Conservation (phyloP, 2,329 filamentous ascomycete genomes). For the Cladosporium sp. region DNA sequence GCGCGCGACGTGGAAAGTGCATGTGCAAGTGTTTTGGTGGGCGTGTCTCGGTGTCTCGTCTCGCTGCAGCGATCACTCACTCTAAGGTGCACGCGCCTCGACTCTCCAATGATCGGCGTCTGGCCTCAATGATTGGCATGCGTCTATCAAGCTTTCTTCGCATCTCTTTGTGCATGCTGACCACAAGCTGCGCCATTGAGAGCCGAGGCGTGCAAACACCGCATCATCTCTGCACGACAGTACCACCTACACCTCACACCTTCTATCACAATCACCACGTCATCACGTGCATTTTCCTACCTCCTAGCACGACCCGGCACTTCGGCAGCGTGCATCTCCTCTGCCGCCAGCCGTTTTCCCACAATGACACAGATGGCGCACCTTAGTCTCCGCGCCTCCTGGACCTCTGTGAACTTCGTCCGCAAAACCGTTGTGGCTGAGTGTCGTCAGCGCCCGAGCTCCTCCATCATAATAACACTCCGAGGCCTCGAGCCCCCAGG, state of each 20-base stretch:
- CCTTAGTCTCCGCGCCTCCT: background rate
- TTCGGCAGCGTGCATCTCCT: background rate
- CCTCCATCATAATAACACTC: background rate
- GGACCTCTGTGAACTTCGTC: background rate
- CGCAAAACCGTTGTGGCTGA: slow-evolving; percentile 8
- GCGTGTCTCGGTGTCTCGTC: slow-evolving; percentile 1
- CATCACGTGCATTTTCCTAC: background rate
- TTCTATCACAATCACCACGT: background rate
- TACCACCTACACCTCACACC: background rate
- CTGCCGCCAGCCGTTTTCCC: background rate
- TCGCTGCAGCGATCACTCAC: slow-evolving; percentile 7
- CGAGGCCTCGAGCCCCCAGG: background rate
- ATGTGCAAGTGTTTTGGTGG: background rate
- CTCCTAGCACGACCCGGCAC: background rate
- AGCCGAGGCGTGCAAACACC: background rate
- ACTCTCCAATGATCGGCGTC: background rate
- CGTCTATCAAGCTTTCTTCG: background rate
- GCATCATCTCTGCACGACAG: background rate
- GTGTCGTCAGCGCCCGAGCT: slow-evolving; percentile 12
- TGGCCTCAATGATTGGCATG: background rate
- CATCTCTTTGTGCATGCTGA: background rate
- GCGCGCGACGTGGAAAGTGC: background rate
- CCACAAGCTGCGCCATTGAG: background rate
- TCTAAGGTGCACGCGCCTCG: background rate
- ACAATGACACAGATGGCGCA: slow-evolving; percentile 8